phyloP scores from a whole-genome alignment of 495 filamentous ascomycete genomes.

The Talaromyces wortmannii region DNA sequence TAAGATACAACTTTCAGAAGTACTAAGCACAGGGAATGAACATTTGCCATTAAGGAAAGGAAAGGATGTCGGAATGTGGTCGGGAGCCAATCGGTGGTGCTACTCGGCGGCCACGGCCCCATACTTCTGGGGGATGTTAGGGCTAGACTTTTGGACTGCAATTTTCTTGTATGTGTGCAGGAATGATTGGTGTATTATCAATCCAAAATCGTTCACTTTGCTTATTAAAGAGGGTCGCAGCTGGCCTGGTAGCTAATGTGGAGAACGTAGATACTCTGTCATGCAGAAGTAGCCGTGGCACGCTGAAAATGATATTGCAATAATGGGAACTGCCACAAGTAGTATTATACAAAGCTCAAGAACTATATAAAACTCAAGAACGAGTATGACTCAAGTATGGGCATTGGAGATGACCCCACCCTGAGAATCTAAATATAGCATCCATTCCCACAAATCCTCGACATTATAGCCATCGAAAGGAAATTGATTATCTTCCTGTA shows the following conservation, averaged over 20 bases:
- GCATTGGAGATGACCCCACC: background rate
- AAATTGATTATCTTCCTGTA: background rate
- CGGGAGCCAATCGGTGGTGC: conserved; percentile 1
- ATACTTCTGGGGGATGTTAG: background rate
- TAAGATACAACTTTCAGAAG: background rate
- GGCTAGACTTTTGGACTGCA: background rate
- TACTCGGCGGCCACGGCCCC: background rate
- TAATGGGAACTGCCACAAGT: background rate
- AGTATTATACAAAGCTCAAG: background rate
- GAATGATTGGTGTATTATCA: background rate
- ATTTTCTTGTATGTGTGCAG: background rate
- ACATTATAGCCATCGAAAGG: conserved; percentile 3
- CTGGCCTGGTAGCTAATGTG: too few relatives aligned
- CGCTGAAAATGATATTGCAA: too few relatives aligned
- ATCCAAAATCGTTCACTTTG: too few relatives aligned
- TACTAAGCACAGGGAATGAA: background rate
- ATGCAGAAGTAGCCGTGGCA: too few relatives aligned
- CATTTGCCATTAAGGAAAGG: background rate
- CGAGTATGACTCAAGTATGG: background rate
- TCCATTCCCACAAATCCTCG: conserved; percentile 3
- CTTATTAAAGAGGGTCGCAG: too few relatives aligned
- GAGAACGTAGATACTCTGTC: too few relatives aligned
- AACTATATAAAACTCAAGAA: too few relatives aligned
- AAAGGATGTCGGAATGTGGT: background rate
- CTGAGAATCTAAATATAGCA: conserved; percentile 1